Evolutionary conservation across 139 green algal species (phyloP), one percentile per base, ranked within the genome.

Genomic region (Asterochloris sp.): DNA sequence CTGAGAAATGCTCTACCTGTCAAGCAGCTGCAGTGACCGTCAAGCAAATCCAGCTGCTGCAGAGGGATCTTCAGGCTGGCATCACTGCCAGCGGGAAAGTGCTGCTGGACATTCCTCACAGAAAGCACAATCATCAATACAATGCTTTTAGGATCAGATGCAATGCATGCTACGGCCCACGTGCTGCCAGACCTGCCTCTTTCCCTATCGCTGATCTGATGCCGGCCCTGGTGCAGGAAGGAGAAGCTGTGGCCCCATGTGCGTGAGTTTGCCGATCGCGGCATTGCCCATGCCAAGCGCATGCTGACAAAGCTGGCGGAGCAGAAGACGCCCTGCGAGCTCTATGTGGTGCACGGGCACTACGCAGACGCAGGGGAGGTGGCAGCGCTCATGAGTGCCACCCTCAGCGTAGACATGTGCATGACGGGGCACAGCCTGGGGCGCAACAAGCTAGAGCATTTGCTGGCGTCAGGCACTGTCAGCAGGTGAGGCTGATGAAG

Each of bases 361-460:
- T 97, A 97, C 82, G 94, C 94, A 26, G 95, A 98, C 81, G 94
- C 95, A 13, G 93, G 94, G 47, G 88, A 94, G 79, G 87, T 87
- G 68, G 94, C 95, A 19, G 89, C 93, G 11, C 82, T 94, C n/a
- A 92, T 98, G 80, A 80, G 85, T 17, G 87, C 86, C 77, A 93
- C 92, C 0, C 87, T 98, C 76, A 93, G 93, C 28, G 92, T 95
- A n/a, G 89, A 93, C 84, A 98, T 98, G 94, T 88, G 95, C 47
- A 89, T 98, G 69, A 99, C 96, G 26, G 96, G 95, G 14, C 95
- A 98, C 91, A 95, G 88, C 69, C 91, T 98, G 79, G 95, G 95
- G 12, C 87, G 95, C 28, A 98, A 98, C 91, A 98, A 98, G 89
- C 89, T 96, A 69, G 95, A 98, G 80, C 95, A 98, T 86, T 88